Percentiles rank a stretch among this genome's conserved stretches.
phyloP scores from a whole-genome alignment of 192 early-diverging fungal species.

The Backusella sp. region DNA sequence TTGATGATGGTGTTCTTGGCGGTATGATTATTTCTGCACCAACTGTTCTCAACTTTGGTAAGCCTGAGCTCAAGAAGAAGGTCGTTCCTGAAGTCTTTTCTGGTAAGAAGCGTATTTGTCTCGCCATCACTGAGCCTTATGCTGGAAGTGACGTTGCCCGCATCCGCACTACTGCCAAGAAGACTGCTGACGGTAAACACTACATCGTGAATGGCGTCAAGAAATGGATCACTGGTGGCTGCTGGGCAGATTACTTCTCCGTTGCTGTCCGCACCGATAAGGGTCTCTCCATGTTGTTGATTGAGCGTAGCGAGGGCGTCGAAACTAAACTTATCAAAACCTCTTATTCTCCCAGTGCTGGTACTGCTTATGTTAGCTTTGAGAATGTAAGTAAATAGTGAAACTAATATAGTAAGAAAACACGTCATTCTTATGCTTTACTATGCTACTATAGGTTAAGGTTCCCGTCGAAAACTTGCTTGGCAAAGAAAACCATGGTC shows the following conservation, averaged over 20 bases:
- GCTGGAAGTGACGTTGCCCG: slow-evolving; percentile 76
- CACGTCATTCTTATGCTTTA: neutral
- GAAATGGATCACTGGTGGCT: slow-evolving; percentile 82
- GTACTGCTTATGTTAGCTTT: slow-evolving; percentile 62
- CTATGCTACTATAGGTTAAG: slow-evolving; percentile 35
- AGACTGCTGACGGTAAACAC: slow-evolving; percentile 62
- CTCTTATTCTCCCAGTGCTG: slow-evolving; percentile 61
- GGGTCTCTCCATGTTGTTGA: slow-evolving; percentile 69
- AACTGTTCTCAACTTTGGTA: slow-evolving; percentile 72
- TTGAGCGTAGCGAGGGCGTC: slow-evolving; percentile 59
- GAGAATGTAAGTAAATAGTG: slow-evolving; percentile 45
- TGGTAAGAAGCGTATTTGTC: slow-evolving; percentile 78
- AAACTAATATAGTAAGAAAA: neutral
- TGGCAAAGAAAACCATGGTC: slow-evolving; percentile 62
- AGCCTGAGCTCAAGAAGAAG: slow-evolving; percentile 60
- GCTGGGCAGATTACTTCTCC: slow-evolving; percentile 30
- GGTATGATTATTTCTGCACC: slow-evolving; percentile 76
- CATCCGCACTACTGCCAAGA: slow-evolving; percentile 65
- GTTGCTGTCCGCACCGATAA: slow-evolving; percentile 34
- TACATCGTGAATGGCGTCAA: slow-evolving; percentile 86
- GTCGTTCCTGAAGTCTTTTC: slow-evolving; percentile 57
- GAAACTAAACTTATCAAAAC: slow-evolving; percentile 67
- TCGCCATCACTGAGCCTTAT: slow-evolving; percentile 81
- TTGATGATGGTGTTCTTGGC: slow-evolving; percentile 67
- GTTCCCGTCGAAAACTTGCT: slow-evolving; percentile 73